Evolutionary conservation across 2,329 filamentous ascomycete species (phyloP).

Genomic region (Amauroascus niger): DNA sequence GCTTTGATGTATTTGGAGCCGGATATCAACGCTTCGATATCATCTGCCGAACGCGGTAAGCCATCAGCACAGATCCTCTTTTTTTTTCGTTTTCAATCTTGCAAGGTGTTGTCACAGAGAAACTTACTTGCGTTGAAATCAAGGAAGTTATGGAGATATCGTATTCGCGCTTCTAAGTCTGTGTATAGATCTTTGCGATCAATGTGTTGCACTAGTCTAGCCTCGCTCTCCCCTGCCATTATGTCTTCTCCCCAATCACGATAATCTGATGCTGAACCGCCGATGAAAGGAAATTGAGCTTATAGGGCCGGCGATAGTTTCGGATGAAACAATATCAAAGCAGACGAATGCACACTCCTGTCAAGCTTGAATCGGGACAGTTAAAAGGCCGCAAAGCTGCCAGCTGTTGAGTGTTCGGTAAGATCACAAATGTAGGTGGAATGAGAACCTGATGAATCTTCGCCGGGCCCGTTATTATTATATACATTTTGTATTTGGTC

Average conservation of each 20-base stretch:
- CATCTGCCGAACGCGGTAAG: conserved; percentile 40
- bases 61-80: not conserved
- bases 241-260: not conserved
- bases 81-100: not conserved
- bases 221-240: conserved; percentile 2
- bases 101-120: not conserved
- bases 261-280: not conserved
- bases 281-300: too few relatives aligned
- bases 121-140: conserved; percentile 61
- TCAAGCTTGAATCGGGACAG: not conserved
- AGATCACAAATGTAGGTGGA: too few relatives aligned
- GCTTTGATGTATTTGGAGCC: conserved; percentile 69
- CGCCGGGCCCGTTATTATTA: too few relatives aligned
- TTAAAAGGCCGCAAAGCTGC: too few relatives aligned
- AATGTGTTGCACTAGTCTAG: conserved; percentile 45
- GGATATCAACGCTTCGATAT: conserved; percentile 59
- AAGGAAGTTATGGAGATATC: conserved; percentile 65
- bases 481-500: not conserved
- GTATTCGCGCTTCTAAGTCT: conserved; percentile 57
- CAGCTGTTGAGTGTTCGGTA: too few relatives aligned
- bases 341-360: not conserved
- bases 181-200: conserved; percentile 63
- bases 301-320: not conserved
- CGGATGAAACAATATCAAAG: not conserved
- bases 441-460: too few relatives aligned